These are phyloP conservation scores for Detonula confervacea DNA, from an alignment of 352 stramenopile species.

Conservation along the genomic window DNA sequence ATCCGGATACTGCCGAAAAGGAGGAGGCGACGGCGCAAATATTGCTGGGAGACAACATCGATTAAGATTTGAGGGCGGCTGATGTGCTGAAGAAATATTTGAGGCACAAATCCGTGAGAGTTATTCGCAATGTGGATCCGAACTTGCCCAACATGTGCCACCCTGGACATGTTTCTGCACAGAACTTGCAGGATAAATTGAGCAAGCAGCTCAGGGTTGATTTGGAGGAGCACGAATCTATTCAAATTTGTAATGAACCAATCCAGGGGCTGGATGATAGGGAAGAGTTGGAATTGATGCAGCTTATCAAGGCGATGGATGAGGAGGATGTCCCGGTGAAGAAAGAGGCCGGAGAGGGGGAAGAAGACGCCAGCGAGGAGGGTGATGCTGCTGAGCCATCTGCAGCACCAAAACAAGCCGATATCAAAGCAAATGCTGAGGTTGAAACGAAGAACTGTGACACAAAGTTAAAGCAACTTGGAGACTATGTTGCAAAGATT, in stretches of 20 bases:
- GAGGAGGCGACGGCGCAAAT: constrained; percentile 53
- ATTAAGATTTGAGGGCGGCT: constrained; percentile 68
- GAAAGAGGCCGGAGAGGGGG: constrained; percentile 13
- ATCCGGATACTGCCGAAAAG: constrained; percentile 65
- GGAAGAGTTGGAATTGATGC: constrained; percentile 50
- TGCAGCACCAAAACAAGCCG: background rate
- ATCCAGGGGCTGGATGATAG: constrained; percentile 45
- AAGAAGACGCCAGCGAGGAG: constrained; percentile 24
- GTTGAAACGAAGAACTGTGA: constrained; percentile 42
- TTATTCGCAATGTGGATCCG: constrained; percentile 68
- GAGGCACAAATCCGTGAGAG: constrained; percentile 74
- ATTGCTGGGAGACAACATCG: constrained; percentile 33
- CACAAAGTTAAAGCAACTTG: constrained; percentile 64
- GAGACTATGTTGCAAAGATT: constrained; percentile 78
- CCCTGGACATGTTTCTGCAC: constrained; percentile 66
- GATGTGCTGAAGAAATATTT: constrained; percentile 81
- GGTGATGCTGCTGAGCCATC: constrained; percentile 20
- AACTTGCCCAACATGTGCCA: constrained; percentile 51
- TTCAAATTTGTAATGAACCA: constrained; percentile 62
- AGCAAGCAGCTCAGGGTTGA: constrained; percentile 84
- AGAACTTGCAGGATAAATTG: constrained; percentile 73
- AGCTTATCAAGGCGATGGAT: constrained; percentile 48
- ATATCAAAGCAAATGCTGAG: background rate
- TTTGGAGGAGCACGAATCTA: constrained; percentile 73
- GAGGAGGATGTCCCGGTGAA: background rate